Evolutionary conservation across 2,329 filamentous ascomycete genomes (phyloP).

Genomic region (Aspergillus fijiensis): DNA sequence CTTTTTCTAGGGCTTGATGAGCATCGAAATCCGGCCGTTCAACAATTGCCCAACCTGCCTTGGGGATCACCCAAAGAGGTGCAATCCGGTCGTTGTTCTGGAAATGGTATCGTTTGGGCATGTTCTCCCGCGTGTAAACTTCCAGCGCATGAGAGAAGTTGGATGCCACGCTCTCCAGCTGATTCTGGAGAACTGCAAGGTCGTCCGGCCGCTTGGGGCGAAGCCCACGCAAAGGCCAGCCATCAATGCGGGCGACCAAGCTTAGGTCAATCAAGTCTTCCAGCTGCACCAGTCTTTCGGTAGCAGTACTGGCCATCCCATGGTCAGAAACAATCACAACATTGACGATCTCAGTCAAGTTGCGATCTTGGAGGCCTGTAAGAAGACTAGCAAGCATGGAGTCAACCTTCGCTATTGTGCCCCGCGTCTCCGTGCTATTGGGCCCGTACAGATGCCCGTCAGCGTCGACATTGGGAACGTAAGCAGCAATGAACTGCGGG

Average conservation of each 20-base stretch:
- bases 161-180: conserved; percentile 55
- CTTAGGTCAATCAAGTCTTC: conserved; percentile 80
- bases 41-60: conserved; percentile 89
- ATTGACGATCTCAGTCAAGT: conserved; percentile 87
- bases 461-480: conserved; percentile 87
- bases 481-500: conserved; percentile 90
- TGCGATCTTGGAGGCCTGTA: conserved; percentile 71
- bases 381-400: conserved; percentile 77
- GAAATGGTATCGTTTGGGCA: conserved; percentile 94
- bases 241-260: conserved; percentile 80
- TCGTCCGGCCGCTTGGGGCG: conserved; percentile 71
- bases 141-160: conserved; percentile 67
- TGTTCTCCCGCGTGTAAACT: conserved; percentile 80
- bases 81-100: conserved; percentile 84
- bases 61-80: conserved; percentile 89
- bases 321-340: conserved; percentile 96
- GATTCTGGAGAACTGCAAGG: conserved; percentile 65
- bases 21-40: conserved; percentile 76
- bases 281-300: conserved; percentile 76
- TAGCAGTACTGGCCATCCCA: conserved; percentile 93
- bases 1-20: conserved; percentile 62
- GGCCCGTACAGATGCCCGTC: conserved; percentile 88
- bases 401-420: conserved; percentile 78
- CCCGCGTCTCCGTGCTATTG: conserved; percentile 86
- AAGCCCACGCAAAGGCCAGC: conserved; percentile 90